Evolutionary conservation across 2,329 filamentous ascomycete species (phyloP).

Genomic region (Saccharata proteae): DNA sequence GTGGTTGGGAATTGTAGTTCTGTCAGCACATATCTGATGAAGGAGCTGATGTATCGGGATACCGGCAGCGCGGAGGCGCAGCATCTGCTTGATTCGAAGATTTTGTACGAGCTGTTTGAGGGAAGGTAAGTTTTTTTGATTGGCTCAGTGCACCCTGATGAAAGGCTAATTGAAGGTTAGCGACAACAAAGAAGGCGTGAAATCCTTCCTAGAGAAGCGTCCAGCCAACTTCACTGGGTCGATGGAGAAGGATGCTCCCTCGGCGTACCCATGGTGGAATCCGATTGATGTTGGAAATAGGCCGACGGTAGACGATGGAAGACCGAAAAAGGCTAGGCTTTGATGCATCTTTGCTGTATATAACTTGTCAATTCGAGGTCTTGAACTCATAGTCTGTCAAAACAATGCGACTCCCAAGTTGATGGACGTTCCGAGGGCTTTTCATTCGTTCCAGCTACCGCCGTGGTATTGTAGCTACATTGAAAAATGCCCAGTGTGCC

Average conservation of each 20-base stretch:
- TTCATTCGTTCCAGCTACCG: constrained; percentile 26
- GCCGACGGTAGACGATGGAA: constrained; percentile 24
- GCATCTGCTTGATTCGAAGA: constrained; percentile 55
- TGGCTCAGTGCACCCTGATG: not conserved
- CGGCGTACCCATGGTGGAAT: constrained; percentile 57
- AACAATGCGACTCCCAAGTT: too few relatives aligned
- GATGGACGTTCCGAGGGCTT: constrained; percentile 25
- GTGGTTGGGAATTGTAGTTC: constrained; percentile 54
- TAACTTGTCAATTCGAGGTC: too few relatives aligned
- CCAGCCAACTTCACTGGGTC: constrained; percentile 48
- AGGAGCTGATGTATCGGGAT: constrained; percentile 56
- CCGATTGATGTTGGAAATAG: constrained; percentile 36
- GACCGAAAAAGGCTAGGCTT: constrained; percentile 19
- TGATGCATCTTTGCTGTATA: too few relatives aligned
- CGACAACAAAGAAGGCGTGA: constrained; percentile 56
- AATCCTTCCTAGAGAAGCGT: constrained; percentile 59
- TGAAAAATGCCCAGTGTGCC: constrained; percentile 24
- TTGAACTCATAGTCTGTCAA: too few relatives aligned
- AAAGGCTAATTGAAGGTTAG: constrained; percentile 22
- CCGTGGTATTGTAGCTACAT: constrained; percentile 22
- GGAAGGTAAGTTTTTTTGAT: constrained; percentile 25
- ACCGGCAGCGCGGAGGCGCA: constrained; percentile 52
- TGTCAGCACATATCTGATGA: constrained; percentile 54
- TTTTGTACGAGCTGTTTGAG: constrained; percentile 50
- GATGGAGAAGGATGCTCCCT: constrained; percentile 47